Percentiles rank a stretch among this genome's conserved stretches.
Evolutionary conservation across 2,329 filamentous ascomycete species (phyloP).

Genomic region (Daldinia sp.): DNA sequence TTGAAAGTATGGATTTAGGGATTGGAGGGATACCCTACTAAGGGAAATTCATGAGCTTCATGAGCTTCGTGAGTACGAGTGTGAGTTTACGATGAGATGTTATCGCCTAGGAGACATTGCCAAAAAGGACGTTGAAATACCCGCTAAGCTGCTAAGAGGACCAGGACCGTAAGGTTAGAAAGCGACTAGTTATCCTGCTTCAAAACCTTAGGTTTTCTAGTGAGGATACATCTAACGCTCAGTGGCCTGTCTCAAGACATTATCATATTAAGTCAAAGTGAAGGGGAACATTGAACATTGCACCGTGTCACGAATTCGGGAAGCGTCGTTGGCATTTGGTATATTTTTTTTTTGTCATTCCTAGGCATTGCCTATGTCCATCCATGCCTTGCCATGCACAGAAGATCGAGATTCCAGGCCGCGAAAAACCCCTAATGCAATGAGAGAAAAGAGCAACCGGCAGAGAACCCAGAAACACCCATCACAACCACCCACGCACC

Average conservation of each 20-base stretch:
- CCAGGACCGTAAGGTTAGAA: background rate
- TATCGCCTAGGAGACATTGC: background rate
- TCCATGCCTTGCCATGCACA: conserved; percentile 47
- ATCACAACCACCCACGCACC: conserved; percentile 42
- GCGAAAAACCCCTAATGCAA: conserved; percentile 51
- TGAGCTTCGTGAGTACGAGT: background rate
- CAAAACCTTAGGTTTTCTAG: background rate
- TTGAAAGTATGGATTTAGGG: background rate
- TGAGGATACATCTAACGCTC: background rate
- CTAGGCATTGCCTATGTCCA: conserved; percentile 47
- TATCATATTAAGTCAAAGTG: background rate
- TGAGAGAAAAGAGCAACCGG: conserved; percentile 50
- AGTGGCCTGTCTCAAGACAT: background rate
- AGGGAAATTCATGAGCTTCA: background rate
- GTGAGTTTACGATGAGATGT: background rate
- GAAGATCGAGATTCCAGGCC: conserved; percentile 47
- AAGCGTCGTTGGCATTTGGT: conserved; percentile 45
- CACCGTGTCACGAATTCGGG: conserved; percentile 20
- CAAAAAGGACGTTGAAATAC: background rate
- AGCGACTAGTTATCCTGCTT: background rate
- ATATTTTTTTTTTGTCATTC: conserved; percentile 46
- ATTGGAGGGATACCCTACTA: background rate
- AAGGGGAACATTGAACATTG: too few relatives aligned
- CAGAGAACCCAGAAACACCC: conserved; percentile 50
- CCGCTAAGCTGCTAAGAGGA: background rate